These are phyloP conservation scores for Plasmodium adleri DNA, from an alignment of 169 alveolate species.

Conservation along the genomic window DNA sequence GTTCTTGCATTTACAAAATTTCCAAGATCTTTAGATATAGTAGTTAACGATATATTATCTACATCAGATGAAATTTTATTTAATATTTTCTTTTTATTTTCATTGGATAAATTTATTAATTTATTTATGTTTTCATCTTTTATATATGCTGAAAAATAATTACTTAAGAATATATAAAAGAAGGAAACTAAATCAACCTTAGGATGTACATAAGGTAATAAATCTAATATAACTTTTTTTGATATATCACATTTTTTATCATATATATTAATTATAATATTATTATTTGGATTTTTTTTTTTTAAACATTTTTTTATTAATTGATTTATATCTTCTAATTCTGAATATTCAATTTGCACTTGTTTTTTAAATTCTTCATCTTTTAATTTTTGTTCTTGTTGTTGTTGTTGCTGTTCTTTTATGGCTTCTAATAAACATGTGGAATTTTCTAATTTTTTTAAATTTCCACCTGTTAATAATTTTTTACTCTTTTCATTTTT, in stretches of 20 bases:
- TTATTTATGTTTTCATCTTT: slow-evolving; percentile 45
- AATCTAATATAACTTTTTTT: slow-evolving; percentile 59
- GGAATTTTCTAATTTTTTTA: background rate
- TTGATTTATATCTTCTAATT: slow-evolving; percentile 47
- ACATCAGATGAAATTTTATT: slow-evolving; percentile 32
- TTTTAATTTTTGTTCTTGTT: slow-evolving; percentile 10
- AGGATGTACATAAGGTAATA: slow-evolving; percentile 62
- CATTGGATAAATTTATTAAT: slow-evolving; percentile 38
- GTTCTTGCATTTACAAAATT: slow-evolving; percentile 64
- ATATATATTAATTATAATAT: slow-evolving; percentile 57
- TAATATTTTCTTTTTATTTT: slow-evolving; percentile 58
- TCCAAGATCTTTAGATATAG: slow-evolving; percentile 50
- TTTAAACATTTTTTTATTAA: slow-evolving; percentile 40
- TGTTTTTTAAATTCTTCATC: too few species aligned
- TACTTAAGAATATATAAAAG: slow-evolving; percentile 66
- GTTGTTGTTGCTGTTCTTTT: slow-evolving; percentile 10
- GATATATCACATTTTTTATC: slow-evolving; percentile 66
- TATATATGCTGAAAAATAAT: slow-evolving; percentile 49
- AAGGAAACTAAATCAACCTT: slow-evolving; percentile 66
- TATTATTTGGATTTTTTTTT: slow-evolving; percentile 38
- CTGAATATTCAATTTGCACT: background rate
- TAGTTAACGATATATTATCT: slow-evolving; percentile 57
- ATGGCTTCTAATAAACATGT: slow-evolving; percentile 31
- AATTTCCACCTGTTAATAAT: too few species aligned
- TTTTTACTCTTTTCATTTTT: slow-evolving; percentile 8